These are phyloP conservation scores for Gnomoniopsis smithogilvyi DNA, from an alignment of 2,329 filamentous ascomycete species.

Conservation along the genomic window DNA sequence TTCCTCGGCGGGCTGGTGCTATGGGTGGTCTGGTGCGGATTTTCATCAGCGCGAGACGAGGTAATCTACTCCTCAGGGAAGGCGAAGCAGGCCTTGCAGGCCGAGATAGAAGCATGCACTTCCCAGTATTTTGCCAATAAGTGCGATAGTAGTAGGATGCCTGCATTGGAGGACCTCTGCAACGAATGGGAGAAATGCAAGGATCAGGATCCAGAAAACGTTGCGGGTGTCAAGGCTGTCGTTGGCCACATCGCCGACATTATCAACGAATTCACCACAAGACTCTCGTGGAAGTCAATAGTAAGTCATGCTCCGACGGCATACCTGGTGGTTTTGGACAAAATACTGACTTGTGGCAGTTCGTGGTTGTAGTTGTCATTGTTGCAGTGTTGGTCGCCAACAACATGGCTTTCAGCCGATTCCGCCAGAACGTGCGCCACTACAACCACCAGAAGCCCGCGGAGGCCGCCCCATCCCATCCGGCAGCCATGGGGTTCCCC, in stretches of 20 bases:
- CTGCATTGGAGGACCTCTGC: slow-evolving; percentile 71
- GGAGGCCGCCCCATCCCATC: background rate
- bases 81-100: slow-evolving; percentile 65
- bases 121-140: slow-evolving; percentile 72
- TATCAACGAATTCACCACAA: slow-evolving; percentile 78
- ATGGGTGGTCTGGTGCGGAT: slow-evolving; percentile 68
- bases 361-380: slow-evolving; percentile 49
- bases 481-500: slow-evolving; percentile 22
- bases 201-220: slow-evolving; percentile 73
- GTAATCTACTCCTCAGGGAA: slow-evolving; percentile 69
- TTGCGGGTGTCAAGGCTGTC: slow-evolving; percentile 76
- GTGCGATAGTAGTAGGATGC: slow-evolving; percentile 65
- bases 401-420: slow-evolving; percentile 43
- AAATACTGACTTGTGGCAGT: slow-evolving; percentile 29
- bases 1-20: slow-evolving; percentile 53
- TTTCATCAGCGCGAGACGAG: slow-evolving; percentile 69
- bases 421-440: slow-evolving; percentile 25
- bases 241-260: slow-evolving; percentile 89
- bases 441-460: slow-evolving; percentile 6
- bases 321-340: background rate
- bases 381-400: slow-evolving; percentile 47
- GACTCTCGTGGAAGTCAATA: slow-evolving; percentile 17
- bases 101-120: slow-evolving; percentile 71
- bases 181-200: slow-evolving; percentile 84
- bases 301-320: background rate